Base-by-base conservation (phyloP, 768 basidiomycete genomes). In the Suillus variegatus region DNA sequence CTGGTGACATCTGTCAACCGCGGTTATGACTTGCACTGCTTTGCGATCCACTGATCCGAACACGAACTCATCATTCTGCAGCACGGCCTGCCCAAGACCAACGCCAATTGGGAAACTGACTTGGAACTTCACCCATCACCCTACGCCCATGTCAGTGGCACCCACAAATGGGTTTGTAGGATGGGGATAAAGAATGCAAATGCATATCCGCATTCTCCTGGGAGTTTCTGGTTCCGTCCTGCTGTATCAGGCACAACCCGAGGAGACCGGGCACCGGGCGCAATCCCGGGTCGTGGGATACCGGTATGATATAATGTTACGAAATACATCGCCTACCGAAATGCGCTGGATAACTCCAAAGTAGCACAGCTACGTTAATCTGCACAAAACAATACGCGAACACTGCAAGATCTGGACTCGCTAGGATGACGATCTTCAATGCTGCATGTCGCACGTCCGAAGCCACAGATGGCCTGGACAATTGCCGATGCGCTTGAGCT, bases 31-130 rank as follows among this genome's bases (percentile, higher is more conserved):
- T 36, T 36, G 32, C 18, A 60, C 58, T 43, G 58, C 10, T 32
- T 43, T 60, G 40, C 25, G 58, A 58, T 58, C 22, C 36, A 38
- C 10, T 28, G 41, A 60, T 60, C 58, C 41, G 58, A 25, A 60
- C 40, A 40, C 6, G 12, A n/a, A 35, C 52, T 20, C 52, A 32
- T 54, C 6, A 55, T 55, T 35, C 32, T 54, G 51, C 28, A 32
- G 28, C 28, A 20, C 54, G 35, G 35, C 36, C 35, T 55, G 5
- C 12, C 32, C 32, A 54, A 54, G 28, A 18, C 52, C 52, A 55
- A 55, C 32, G 10, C 54, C 35, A 36, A 55, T 36, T 36, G 32
- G 54, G 35, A 20, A 55, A 55, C 13, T 55, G 12, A n/a, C 20
- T 36, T 55, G 32, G 18, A 46, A 54, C 28, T 10, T 9, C 25